Conservation (phyloP, 441 rosid genomes). For the Gossypium gossypioides region DNA sequence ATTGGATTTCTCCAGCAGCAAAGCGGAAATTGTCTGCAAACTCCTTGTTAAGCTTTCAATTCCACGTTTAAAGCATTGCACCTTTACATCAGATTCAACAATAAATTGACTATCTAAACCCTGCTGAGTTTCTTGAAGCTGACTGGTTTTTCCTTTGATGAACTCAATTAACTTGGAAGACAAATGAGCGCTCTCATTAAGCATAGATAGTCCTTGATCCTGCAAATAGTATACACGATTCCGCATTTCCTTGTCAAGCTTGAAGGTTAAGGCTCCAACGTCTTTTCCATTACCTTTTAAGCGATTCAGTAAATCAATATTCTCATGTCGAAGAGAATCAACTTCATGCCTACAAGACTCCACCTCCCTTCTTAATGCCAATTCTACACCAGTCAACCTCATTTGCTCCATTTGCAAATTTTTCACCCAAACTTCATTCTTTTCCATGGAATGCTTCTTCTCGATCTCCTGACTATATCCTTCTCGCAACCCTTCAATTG, state of each 20-base stretch:
- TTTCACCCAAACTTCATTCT: conserved; percentile 35
- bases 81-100: conserved; percentile 62
- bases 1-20: conserved; percentile 57
- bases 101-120: conserved; percentile 53
- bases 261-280: conserved; percentile 42
- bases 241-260: conserved; percentile 66
- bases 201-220: conserved; percentile 62
- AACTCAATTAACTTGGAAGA: conserved; percentile 59
- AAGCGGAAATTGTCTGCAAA: conserved; percentile 54
- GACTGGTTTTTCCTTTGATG: conserved; percentile 46
- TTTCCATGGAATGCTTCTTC: conserved; percentile 39
- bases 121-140: conserved; percentile 36
- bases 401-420: conserved; percentile 71
- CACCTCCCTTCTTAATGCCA: conserved; percentile 63
- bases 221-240: conserved; percentile 56
- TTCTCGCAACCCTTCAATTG: conserved; percentile 64
- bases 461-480: conserved; percentile 36
- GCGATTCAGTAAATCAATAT: conserved; percentile 59
- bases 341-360: conserved; percentile 58
- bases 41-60: conserved; percentile 63
- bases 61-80: conserved; percentile 62
- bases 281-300: conserved; percentile 54
- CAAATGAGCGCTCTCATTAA: conserved; percentile 50
- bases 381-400: conserved; percentile 74
- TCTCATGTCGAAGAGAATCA: conserved; percentile 78